Conservation (phyloP, 2,329 filamentous ascomycete genomes). For the Ascochyta viciae-villosae region DNA sequence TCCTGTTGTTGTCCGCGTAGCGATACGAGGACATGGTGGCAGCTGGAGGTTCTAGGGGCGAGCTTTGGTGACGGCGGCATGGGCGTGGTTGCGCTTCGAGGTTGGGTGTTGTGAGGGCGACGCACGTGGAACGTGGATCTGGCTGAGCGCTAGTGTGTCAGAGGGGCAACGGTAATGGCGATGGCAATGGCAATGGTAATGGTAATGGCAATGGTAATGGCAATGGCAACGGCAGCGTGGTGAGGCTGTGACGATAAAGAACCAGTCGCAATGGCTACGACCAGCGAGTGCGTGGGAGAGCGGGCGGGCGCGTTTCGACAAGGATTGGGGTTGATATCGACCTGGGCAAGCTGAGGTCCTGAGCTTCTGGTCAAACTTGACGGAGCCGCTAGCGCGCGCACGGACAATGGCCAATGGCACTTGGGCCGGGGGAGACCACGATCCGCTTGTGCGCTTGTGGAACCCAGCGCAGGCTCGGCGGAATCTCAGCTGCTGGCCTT, state of each 20-base stretch:
- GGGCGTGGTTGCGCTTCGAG: not conserved
- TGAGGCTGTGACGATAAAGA: not conserved
- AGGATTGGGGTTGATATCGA: slow-evolving; percentile 7
- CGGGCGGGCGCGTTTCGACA: not conserved
- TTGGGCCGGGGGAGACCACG: slow-evolving; percentile 21
- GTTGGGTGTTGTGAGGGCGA: not conserved
- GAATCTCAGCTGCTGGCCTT: slow-evolving; percentile 28
- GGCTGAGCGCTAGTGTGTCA: not conserved
- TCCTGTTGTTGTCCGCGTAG: slow-evolving; percentile 46
- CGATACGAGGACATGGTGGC: slow-evolving; percentile 45
- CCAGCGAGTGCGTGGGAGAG: not conserved
- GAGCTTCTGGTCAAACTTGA: slow-evolving; percentile 21
- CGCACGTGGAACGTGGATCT: not conserved
- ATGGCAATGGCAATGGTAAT: no score
- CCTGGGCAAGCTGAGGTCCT: slow-evolving; percentile 9
- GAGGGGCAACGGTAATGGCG: no score
- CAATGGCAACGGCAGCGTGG: no score
- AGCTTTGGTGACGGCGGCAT: slow-evolving; percentile 9
- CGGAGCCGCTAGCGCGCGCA: slow-evolving; percentile 1
- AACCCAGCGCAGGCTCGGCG: slow-evolving; percentile 34
- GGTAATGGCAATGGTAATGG: no score
- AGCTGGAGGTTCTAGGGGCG: not conserved
- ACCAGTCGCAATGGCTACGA: not conserved
- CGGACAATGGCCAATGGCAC: slow-evolving; percentile 3
- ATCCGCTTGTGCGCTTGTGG: slow-evolving; percentile 23